Conservation (phyloP, 371 early-diverging fungal genomes). For the Lichtheimia ornata region DNA sequence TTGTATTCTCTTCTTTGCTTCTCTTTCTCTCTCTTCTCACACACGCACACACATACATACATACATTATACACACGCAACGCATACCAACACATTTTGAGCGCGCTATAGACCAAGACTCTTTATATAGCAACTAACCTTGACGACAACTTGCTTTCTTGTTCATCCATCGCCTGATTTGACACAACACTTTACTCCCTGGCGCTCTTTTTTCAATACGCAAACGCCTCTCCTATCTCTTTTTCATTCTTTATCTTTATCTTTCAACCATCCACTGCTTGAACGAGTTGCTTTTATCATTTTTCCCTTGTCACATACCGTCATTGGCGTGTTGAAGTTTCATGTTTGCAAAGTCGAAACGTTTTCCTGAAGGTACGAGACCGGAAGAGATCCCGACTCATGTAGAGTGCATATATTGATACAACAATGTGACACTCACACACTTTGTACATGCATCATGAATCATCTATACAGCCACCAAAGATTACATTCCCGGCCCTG, state of each 20-base stretch:
- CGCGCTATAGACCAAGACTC: too few relatives aligned
- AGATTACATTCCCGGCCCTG: conserved; percentile 46
- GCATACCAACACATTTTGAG: too few relatives aligned
- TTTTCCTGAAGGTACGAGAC: conserved; percentile 35
- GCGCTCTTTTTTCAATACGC: not conserved
- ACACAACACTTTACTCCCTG: conserved; percentile 3
- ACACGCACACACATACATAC: too few relatives aligned
- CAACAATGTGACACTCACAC: not conserved
- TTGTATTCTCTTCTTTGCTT: conserved; percentile 7
- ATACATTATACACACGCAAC: too few relatives aligned
- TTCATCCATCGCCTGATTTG: too few relatives aligned
- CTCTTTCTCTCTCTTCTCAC: conserved; percentile 2
- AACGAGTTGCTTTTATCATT: not conserved
- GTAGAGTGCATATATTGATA: conserved; percentile 2
- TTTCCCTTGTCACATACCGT: not conserved
- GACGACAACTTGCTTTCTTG: too few relatives aligned
- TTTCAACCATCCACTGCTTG: conserved; percentile 1
- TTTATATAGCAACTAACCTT: too few relatives aligned
- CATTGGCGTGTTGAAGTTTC: not conserved
- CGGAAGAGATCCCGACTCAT: conserved; percentile 1
- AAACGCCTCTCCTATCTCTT: not conserved
- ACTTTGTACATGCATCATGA: not conserved
- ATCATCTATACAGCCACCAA: conserved; percentile 22
- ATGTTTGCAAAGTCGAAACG: conserved; percentile 50
- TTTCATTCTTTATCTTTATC: conserved; percentile 1